A percentile compares a stretch with the other conserved stretches of the same genome.
These are phyloP conservation scores for Colletotrichum ledebouriae DNA, from an alignment of 2,329 filamentous ascomycete species.

Conservation along the genomic window DNA sequence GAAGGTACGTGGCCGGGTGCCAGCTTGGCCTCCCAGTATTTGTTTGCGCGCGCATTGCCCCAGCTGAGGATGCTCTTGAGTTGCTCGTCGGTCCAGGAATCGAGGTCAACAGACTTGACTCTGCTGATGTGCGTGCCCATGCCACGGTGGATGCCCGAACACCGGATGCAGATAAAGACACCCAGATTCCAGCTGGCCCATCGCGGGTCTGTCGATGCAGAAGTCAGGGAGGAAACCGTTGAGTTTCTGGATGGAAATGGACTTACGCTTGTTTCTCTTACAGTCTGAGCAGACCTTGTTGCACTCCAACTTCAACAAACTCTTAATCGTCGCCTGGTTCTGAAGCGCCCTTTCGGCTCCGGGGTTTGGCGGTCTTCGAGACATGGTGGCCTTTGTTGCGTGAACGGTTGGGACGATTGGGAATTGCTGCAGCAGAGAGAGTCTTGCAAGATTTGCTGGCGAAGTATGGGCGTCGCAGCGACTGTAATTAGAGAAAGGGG, in stretches of 20 bases:
- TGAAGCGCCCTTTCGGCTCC: slow-evolving; percentile 89
- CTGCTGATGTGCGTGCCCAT: slow-evolving; percentile 99
- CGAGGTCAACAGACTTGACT: slow-evolving; percentile 98
- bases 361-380: slow-evolving; percentile 81
- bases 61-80: slow-evolving; percentile 92
- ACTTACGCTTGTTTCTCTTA: slow-evolving; percentile 96
- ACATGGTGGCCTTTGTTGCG: slow-evolving; percentile 68
- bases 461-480: slow-evolving; percentile 1
- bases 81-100: slow-evolving; percentile 99
- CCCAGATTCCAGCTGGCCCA: slow-evolving; percentile 99
- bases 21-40: slow-evolving; percentile 98
- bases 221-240: slow-evolving; percentile 25
- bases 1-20: slow-evolving; percentile 92
- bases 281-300: slow-evolving; percentile 99
- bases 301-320: slow-evolving; percentile 89
- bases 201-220: slow-evolving; percentile 78
- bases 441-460: background rate
- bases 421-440: background rate
- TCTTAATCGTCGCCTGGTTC: slow-evolving; percentile 95
- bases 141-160: slow-evolving; percentile 96
- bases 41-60: slow-evolving; percentile 97
- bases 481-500: slow-evolving; percentile 16
- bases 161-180: slow-evolving; percentile 97
- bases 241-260: background rate
- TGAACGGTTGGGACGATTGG: background rate